phyloP scores from a whole-genome alignment of 768 basidiomycete genomes.

The Suillus ampliporus region DNA sequence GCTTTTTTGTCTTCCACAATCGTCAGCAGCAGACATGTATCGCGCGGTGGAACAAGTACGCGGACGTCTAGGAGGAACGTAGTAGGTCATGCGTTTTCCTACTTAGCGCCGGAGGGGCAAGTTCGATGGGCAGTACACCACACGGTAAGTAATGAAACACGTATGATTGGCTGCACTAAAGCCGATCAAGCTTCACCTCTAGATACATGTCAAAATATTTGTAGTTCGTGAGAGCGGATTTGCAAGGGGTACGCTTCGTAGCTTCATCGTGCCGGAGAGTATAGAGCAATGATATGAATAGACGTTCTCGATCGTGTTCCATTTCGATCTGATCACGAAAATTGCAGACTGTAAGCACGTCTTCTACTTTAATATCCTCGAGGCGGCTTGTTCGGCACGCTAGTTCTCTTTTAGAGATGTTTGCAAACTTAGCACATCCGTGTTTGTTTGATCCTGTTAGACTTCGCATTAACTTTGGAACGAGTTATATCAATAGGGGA shows the following conservation, averaged over 20 bases:
- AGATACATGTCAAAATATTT: not conserved
- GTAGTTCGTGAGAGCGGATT: not conserved
- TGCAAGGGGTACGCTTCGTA: not conserved
- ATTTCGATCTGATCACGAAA: not conserved
- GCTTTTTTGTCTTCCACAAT: constrained; percentile 50
- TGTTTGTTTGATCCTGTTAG: not conserved
- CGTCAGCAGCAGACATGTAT: constrained; percentile 55
- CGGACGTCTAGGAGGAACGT: constrained; percentile 31
- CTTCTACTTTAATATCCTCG: not conserved
- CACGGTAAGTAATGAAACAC: constrained; percentile 18
- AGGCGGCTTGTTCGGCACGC: not conserved
- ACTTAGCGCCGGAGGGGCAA: not conserved
- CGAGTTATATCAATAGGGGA: not conserved
- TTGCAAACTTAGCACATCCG: not conserved
- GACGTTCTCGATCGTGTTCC: not conserved
- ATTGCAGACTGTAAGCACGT: constrained; percentile 1
- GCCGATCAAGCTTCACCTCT: not conserved
- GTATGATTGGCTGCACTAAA: constrained; percentile 18
- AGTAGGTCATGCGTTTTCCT: not conserved
- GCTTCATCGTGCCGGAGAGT: not conserved
- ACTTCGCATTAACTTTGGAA: not conserved
- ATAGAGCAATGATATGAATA: not conserved
- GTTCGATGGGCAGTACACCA: not conserved
- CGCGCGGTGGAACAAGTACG: constrained; percentile 69
- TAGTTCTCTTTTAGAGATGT: not conserved